Evolutionary conservation across 331 rosid species (phyloP).

Genomic region (Phaseolus coccineus): DNA sequence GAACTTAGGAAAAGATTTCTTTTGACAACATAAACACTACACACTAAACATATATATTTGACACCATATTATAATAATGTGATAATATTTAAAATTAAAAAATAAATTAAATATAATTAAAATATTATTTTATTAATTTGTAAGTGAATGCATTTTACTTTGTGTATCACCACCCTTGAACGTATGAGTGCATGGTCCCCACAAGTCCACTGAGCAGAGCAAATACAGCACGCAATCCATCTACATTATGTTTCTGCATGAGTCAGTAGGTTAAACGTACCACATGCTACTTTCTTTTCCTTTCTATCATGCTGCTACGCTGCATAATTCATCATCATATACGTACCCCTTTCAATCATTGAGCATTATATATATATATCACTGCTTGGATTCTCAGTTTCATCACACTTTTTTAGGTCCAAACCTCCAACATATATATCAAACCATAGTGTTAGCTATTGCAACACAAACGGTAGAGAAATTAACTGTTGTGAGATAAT

Average conservation of each 20-base stretch:
- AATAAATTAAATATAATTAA: too few relatives aligned
- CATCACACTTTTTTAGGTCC: background rate
- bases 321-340: background rate
- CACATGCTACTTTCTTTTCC: background rate
- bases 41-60: too few relatives aligned
- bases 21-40: too few relatives aligned
- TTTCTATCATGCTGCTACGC: background rate
- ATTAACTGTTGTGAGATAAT: slow-evolving; percentile 34
- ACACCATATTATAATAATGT: too few relatives aligned
- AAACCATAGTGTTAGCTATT: background rate
- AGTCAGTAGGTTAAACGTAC: slow-evolving; percentile 9
- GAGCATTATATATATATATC: slow-evolving; percentile 34
- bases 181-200: slow-evolving; percentile 34
- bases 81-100: too few relatives aligned
- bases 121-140: too few relatives aligned
- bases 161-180: background rate
- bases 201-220: slow-evolving; percentile 35
- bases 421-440: background rate
- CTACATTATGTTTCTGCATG: slow-evolving; percentile 16
- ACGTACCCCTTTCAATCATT: slow-evolving; percentile 38
- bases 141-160: too few relatives aligned
- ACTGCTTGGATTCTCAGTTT: background rate
- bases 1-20: background rate
- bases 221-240: slow-evolving; percentile 35
- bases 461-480: background rate